phyloP scores from a whole-genome alignment of 306 rosid genomes.

The Crotalaria pallida region DNA sequence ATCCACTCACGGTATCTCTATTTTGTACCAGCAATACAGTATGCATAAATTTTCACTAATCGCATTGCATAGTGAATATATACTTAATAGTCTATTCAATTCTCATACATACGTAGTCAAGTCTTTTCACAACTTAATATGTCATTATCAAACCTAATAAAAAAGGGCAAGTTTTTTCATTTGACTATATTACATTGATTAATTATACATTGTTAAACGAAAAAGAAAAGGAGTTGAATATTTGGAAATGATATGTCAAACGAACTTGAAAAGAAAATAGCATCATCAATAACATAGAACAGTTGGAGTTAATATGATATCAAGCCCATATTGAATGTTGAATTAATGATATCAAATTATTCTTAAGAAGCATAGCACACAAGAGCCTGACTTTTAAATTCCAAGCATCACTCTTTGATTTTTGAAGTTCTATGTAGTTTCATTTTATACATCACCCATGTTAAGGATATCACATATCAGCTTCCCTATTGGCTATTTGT shows the following conservation, averaged over 20 bases:
- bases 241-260: too few relatives aligned
- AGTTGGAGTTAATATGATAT: neutral
- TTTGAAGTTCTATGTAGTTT: neutral
- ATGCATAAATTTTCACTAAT: neutral
- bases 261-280: neutral
- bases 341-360: neutral
- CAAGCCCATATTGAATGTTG: neutral
- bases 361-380: neutral
- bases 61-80: too few relatives aligned
- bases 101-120: too few relatives aligned
- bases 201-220: too few relatives aligned
- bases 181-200: too few relatives aligned
- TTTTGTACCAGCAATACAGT: conserved; percentile 1
- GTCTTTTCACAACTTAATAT: too few relatives aligned
- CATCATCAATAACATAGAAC: neutral
- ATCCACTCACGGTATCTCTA: neutral
- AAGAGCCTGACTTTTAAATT: neutral
- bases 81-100: too few relatives aligned
- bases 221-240: too few relatives aligned
- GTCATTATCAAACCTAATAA: too few relatives aligned
- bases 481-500: too few relatives aligned
- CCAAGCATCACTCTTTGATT: neutral
- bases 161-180: too few relatives aligned
- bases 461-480: too few relatives aligned
- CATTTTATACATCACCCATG: neutral